These are phyloP conservation scores for Penicillium sp. DNA, from an alignment of 2,329 filamentous ascomycete species.

Conservation along the genomic window DNA sequence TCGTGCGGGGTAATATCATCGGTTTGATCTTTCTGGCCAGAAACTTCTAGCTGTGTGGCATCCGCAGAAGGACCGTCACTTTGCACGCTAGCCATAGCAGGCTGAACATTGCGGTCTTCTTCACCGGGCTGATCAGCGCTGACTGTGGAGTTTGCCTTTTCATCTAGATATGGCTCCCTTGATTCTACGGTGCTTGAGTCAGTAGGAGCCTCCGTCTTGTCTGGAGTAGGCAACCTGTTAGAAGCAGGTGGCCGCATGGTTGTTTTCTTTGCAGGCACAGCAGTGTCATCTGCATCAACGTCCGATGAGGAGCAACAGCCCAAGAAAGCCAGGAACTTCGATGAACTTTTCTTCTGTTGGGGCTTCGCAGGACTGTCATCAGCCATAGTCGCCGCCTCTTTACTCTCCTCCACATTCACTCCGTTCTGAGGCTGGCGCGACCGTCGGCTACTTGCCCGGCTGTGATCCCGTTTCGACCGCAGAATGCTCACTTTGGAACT, in stretches of 20 bases:
- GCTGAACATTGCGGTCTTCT: conserved; percentile 30
- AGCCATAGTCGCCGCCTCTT: conserved; percentile 27
- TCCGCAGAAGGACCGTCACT: conserved; percentile 28
- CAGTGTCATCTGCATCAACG: conserved; percentile 44
- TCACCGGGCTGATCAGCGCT: conserved; percentile 29
- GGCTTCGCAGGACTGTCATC: conserved; percentile 33
- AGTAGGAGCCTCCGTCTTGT: conserved; percentile 38
- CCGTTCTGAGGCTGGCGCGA: conserved; percentile 38
- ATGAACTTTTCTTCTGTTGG: conserved; percentile 42
- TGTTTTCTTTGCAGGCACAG: conserved; percentile 46
- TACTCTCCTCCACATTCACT: conserved; percentile 31
- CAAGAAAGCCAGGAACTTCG: conserved; percentile 45
- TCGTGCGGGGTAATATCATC: conserved; percentile 10
- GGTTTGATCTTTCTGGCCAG: conserved; percentile 12
- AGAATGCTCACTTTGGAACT: conserved; percentile 66
- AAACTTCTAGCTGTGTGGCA: conserved; percentile 12
- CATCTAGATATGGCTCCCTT: conserved; percentile 38
- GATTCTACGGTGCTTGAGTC: conserved; percentile 42
- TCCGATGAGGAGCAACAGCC: conserved; percentile 48
- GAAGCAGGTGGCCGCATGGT: conserved; percentile 37
- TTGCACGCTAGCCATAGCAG: conserved; percentile 35
- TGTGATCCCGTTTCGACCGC: conserved; percentile 63
- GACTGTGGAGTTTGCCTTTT: conserved; percentile 35
- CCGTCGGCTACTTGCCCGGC: conserved; percentile 58
- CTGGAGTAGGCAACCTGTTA: conserved; percentile 36